Evolutionary conservation across 2,329 filamentous ascomycete species (phyloP).

Genomic region (Sporothrix sp.): DNA sequence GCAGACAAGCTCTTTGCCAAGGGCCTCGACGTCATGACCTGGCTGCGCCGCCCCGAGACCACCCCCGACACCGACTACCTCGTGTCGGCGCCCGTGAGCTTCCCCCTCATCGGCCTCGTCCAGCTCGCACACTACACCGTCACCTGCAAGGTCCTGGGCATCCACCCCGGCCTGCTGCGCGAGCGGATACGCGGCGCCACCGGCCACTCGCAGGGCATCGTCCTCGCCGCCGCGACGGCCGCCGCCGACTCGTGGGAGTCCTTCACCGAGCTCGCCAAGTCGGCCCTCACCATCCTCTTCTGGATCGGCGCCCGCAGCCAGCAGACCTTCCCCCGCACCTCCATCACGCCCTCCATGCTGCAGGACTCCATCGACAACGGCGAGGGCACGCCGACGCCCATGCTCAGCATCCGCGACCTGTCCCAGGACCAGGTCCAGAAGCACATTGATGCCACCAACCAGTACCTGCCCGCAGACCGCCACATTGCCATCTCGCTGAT

Average conservation of each 20-base stretch:
- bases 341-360: slow-evolving; percentile 78
- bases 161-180: slow-evolving; percentile 78
- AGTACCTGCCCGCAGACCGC: slow-evolving; percentile 84
- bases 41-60: slow-evolving; percentile 80
- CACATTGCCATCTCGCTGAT: slow-evolving; percentile 93
- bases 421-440: slow-evolving; percentile 82
- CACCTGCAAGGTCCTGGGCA: slow-evolving; percentile 82
- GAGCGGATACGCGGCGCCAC: slow-evolving; percentile 80
- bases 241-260: slow-evolving; percentile 89
- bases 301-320: slow-evolving; percentile 98
- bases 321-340: slow-evolving; percentile 92
- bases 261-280: slow-evolving; percentile 68
- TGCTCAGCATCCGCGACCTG: slow-evolving; percentile 94
- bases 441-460: slow-evolving; percentile 93
- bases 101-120: slow-evolving; percentile 90
- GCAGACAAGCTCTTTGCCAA: slow-evolving; percentile 96
- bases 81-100: slow-evolving; percentile 87
- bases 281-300: slow-evolving; percentile 86
- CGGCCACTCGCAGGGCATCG: slow-evolving; percentile 92
- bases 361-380: slow-evolving; percentile 91
- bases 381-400: slow-evolving; percentile 91
- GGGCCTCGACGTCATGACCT: slow-evolving; percentile 88
- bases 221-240: slow-evolving; percentile 85
- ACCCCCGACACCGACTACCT: slow-evolving; percentile 93
- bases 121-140: slow-evolving; percentile 94